Conservation (phyloP, 495 filamentous ascomycete species). For the Hypoxylon fuscum region DNA sequence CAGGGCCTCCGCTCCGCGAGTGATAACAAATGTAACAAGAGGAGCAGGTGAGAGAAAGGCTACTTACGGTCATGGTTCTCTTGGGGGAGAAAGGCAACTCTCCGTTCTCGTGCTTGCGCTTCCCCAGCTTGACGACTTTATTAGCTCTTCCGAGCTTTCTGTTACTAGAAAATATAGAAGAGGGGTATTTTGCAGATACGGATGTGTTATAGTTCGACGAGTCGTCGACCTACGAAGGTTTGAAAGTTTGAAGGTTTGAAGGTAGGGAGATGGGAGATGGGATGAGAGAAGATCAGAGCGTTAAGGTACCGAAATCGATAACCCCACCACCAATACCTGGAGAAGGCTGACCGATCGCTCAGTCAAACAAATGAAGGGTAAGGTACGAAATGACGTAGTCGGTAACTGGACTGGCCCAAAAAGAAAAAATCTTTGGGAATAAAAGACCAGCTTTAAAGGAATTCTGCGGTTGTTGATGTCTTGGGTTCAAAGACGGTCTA, state of each 20-base stretch:
- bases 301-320: slow-evolving; percentile 26
- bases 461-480: slow-evolving; percentile 9
- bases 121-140: slow-evolving; percentile 65
- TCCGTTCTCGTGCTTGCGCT: slow-evolving; percentile 85
- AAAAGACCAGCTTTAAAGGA: slow-evolving; percentile 32
- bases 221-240: too few species aligned
- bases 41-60: slow-evolving; percentile 1
- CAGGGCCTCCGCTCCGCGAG: too few species aligned
- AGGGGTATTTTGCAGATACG: not conserved
- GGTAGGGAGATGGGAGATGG: too few species aligned
- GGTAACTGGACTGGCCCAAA: slow-evolving; percentile 17
- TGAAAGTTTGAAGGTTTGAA: too few species aligned
- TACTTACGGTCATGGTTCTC: slow-evolving; percentile 84
- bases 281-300: slow-evolving; percentile 6
- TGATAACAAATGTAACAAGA: not conserved
- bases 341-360: slow-evolving; percentile 27
- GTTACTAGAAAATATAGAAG: slow-evolving; percentile 6
- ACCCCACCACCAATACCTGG: slow-evolving; percentile 31
- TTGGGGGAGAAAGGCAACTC: slow-evolving; percentile 77
- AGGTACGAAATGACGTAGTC: slow-evolving; percentile 41
- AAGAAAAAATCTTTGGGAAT: not conserved
- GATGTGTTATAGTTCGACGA: not conserved
- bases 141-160: slow-evolving; percentile 36
- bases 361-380: slow-evolving; percentile 7
- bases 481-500: slow-evolving; percentile 15